These are phyloP conservation scores for Scleromitrula shiraiana DNA, from an alignment of 2,329 filamentous ascomycete genomes.

Conservation along the genomic window DNA sequence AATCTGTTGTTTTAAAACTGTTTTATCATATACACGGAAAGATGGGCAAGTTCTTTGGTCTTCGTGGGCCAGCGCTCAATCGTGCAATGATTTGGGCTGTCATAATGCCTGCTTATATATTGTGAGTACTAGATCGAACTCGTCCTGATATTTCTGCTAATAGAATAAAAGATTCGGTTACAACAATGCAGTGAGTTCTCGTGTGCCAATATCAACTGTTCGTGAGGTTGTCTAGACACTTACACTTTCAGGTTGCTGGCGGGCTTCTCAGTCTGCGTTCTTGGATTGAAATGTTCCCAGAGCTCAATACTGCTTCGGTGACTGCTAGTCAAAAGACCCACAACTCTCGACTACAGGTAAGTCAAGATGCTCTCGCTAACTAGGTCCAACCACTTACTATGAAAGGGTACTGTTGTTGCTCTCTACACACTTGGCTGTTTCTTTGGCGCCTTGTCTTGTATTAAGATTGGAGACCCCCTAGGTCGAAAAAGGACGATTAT, in stretches of 20 bases:
- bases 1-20: too few relatives aligned
- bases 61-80: slow-evolving; percentile 58
- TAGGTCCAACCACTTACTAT: neutral
- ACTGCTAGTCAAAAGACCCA: neutral
- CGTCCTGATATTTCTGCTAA: neutral
- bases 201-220: too few relatives aligned
- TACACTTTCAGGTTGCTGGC: slow-evolving; percentile 34
- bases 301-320: slow-evolving; percentile 8
- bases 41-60: slow-evolving; percentile 47
- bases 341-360: slow-evolving; percentile 3
- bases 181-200: slow-evolving; percentile 30
- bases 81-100: slow-evolving; percentile 43
- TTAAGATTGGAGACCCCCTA: slow-evolving; percentile 40
- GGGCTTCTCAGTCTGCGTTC: slow-evolving; percentile 34
- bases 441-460: slow-evolving; percentile 33
- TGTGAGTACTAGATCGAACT: slow-evolving; percentile 36
- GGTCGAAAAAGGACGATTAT: slow-evolving; percentile 51
- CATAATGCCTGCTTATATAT: slow-evolving; percentile 62
- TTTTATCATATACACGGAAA: too few relatives aligned
- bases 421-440: slow-evolving; percentile 39
- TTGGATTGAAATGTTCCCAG: slow-evolving; percentile 8
- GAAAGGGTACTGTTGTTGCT: slow-evolving; percentile 8
- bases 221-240: neutral
- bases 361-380: neutral
- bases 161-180: slow-evolving; percentile 35